These are phyloP conservation scores for Tetradesmus lagerheimii DNA, from an alignment of 139 green algal species.

Conservation along the genomic window DNA sequence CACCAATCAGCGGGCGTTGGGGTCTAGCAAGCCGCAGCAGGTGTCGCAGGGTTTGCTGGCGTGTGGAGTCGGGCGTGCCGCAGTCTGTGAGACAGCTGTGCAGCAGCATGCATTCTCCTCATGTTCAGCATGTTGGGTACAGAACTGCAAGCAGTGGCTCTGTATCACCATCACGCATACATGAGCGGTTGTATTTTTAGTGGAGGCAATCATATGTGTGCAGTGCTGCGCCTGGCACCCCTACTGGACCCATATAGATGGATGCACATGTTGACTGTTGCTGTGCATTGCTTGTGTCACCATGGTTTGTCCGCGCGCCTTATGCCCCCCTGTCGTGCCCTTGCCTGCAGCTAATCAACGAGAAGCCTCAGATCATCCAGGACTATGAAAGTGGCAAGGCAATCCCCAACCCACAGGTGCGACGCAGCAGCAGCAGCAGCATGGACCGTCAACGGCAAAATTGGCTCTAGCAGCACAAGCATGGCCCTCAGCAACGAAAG, in stretches of 20 bases:
- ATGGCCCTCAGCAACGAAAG: too few relatives aligned
- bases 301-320: background rate
- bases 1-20: background rate
- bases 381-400: slow-evolving; percentile 96
- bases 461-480: too few relatives aligned
- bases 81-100: background rate
- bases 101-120: too few relatives aligned
- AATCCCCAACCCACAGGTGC: slow-evolving; percentile 94
- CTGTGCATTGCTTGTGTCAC: slow-evolving; percentile 19
- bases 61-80: background rate
- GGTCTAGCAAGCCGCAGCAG: too few relatives aligned
- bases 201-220: background rate
- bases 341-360: slow-evolving; percentile 89
- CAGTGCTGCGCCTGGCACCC: background rate
- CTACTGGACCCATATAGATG: too few relatives aligned
- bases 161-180: too few relatives aligned
- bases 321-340: background rate
- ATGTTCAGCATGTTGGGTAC: too few relatives aligned
- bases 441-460: too few relatives aligned
- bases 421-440: slow-evolving; percentile 57
- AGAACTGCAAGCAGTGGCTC: too few relatives aligned
- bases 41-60: background rate
- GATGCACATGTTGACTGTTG: background rate
- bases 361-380: slow-evolving; percentile 97
- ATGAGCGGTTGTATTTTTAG: too few relatives aligned